Conservation (phyloP, 225 moss, liverwort and hornwort genomes). For the Anthoceros angustus region DNA sequence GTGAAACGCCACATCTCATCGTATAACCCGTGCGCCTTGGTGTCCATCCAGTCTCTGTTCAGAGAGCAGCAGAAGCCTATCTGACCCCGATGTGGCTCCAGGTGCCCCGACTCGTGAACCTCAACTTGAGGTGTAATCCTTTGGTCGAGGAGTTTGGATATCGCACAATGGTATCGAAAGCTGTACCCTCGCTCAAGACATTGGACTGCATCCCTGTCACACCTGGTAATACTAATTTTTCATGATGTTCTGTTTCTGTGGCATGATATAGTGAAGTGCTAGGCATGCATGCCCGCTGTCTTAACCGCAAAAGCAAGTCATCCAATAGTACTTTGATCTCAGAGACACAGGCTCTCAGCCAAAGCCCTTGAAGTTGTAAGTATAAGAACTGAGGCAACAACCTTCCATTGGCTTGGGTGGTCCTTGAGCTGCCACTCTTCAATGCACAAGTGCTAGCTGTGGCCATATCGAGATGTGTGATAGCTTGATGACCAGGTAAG, state of each 20-base stretch:
- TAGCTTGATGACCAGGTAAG: slow-evolving; percentile 8
- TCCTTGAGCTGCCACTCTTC: no score
- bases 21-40: background rate
- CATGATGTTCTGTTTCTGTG: background rate
- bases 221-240: slow-evolving; percentile 26
- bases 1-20: slow-evolving; percentile 1
- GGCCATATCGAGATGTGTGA: background rate
- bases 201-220: slow-evolving; percentile 55
- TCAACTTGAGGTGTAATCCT: slow-evolving; percentile 77
- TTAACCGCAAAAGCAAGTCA: background rate
- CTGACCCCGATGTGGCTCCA: slow-evolving; percentile 9
- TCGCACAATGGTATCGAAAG: slow-evolving; percentile 35
- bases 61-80: background rate
- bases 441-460: background rate
- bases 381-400: no score
- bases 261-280: slow-evolving; percentile 10
- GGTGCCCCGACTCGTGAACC: slow-evolving; percentile 50
- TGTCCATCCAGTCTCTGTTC: background rate
- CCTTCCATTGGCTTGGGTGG: no score
- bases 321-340: no score
- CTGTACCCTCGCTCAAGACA: slow-evolving; percentile 44
- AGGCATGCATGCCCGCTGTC: background rate
- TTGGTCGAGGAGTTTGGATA: slow-evolving; percentile 50
- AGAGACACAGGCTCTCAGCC: no score
- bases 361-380: no score